Base-by-base conservation (phyloP, 257 asterid species). In the Solanum etuberosum region DNA sequence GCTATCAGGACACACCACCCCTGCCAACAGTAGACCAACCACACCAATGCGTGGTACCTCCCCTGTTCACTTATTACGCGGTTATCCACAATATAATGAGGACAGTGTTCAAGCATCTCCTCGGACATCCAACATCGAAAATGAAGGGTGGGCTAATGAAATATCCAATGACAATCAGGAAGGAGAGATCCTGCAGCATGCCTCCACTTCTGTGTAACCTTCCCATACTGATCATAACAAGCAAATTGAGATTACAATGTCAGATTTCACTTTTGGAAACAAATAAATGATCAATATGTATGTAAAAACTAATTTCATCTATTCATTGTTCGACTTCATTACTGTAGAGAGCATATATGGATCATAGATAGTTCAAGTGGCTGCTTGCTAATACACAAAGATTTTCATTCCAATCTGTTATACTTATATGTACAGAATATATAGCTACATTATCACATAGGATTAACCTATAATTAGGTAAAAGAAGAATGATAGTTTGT, bases 61-160 rank as follows among this genome's bases (percentile, higher is more conserved):
- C 29, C 87, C 87, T 3, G 61, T 84, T 84, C 63, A 84, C 86
- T 61, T 84, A 42, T 42, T 84, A 38, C 57, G 80, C 10, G 77
- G 25, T 31, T 63, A 59, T 38, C 78, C 73, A 15, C 78, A 42
- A 34, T 43, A 85, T 23, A 48, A 84, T 9, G 54, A 29, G 23
- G 90, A 88, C 6, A 85, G 84, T 87, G 86, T 74, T 29, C 86
- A 85, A 51, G 57, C 86, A 59, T 88, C 86, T 29, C 90, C 90
- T 6, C 40, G 88, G 70, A 48, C 77, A 43, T 68, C 88, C 37
- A 67, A 65, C 27, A 83, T 48, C 4, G 90, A 88, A 9, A 38
- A 85, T 57, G 86, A 86, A 63, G 88, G 83, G 43, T 59, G 86
- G 82, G 88, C 85, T 18, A 86, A 48, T 42, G 86, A 65, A 31